Base-by-base conservation (phyloP, 306 rosid genomes). In the Ochetophila trinervis region DNA sequence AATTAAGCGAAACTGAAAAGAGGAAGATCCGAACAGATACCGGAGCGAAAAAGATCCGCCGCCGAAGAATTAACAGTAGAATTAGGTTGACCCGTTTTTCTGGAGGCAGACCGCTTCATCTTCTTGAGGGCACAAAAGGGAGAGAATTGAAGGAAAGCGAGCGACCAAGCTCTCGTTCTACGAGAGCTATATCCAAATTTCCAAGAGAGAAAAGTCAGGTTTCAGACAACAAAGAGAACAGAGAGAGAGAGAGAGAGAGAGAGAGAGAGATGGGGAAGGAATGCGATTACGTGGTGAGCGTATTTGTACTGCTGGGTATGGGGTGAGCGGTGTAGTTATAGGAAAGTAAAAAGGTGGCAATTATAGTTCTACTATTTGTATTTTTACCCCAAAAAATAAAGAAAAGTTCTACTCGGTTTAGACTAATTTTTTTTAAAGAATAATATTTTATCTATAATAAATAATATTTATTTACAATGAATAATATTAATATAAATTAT, bases 1-100 rank as follows among this genome's bases (percentile, higher is more conserved):
- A 42, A 42, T 5, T 55, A 2, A 44, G 21, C 17, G 37, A 4
- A 76, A 58, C 19, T 12, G 9, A 21, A 0, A 58, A 53, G 27
- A 53, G 11, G 64, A 9, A 69, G 65, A 74, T 71, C 62, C 53
- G 60, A 52, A 24, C 4, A 23, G 14, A 17, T 64, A 90, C 97
- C 97, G 53, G 91, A 85, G 57, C 96, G 96, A 78, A 83, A 87
- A 78, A 87, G 87, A 87, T 90, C 96, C 56, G 80, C 77, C 19
- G 95, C 78, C 18, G 91, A 76, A 54, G 91, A 85, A 81, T 83
- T 88, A 23, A 77, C 65, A 63, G 82, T 76, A n/a, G 95, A 81
- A 76, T 85, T 85, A 62, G 91, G 74, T 66, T 87, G 95, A 78
- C 95, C 95, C 80, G 91, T 68, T 50, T 87, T 90, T 42, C 85